A percentile compares a stretch with the other conserved stretches of the same genome.
These are phyloP conservation scores for Schrenkiella parvula DNA, from an alignment of 345 rosid species.

Conservation along the genomic window DNA sequence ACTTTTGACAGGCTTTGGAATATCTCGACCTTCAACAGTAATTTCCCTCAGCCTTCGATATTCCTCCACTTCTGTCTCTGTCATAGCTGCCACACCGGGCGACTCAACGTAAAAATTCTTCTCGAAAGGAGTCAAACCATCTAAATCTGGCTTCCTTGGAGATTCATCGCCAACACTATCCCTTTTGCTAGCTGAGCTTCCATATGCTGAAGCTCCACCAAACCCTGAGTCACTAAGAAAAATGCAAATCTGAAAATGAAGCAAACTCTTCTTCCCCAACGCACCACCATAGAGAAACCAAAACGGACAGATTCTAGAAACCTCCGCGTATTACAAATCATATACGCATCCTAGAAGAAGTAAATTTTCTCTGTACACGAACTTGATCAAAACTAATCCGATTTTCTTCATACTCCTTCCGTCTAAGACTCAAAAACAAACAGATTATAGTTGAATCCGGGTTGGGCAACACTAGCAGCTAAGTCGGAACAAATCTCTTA, in stretches of 20 bases:
- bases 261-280: slow-evolving; percentile 12
- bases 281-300: neutral
- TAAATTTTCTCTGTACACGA: neutral
- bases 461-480: neutral
- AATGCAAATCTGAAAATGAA: slow-evolving; percentile 21
- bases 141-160: slow-evolving; percentile 75
- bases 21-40: slow-evolving; percentile 89
- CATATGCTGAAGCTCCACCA: slow-evolving; percentile 72
- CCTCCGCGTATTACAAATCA: too few relatives aligned
- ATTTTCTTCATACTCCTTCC: neutral
- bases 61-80: slow-evolving; percentile 74
- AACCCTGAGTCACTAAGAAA: slow-evolving; percentile 82
- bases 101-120: slow-evolving; percentile 94
- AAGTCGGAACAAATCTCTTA: neutral
- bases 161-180: slow-evolving; percentile 50
- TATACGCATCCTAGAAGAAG: too few relatives aligned
- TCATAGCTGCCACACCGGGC: slow-evolving; percentile 74
- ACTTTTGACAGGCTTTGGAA: slow-evolving; percentile 88
- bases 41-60: slow-evolving; percentile 73
- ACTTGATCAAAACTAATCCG: neutral
- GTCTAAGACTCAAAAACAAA: neutral
- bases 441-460: too few relatives aligned
- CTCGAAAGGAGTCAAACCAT: slow-evolving; percentile 89
- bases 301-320: neutral
- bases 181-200: slow-evolving; percentile 52